These are phyloP conservation scores for Phytophthora sp. DNA, from an alignment of 352 stramenopile genomes.

Conservation along the genomic window DNA sequence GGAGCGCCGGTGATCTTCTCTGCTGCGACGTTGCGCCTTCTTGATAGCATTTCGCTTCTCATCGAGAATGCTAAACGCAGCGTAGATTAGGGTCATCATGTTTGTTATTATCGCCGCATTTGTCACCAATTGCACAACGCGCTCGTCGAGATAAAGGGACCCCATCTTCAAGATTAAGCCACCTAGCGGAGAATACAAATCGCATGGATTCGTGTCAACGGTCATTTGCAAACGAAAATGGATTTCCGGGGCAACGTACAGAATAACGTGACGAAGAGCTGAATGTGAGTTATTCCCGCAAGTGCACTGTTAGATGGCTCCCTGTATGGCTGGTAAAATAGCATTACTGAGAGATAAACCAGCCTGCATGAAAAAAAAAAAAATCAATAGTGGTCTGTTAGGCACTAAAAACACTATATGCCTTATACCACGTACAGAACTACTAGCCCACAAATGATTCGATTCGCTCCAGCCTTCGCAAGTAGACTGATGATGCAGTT, in stretches of 20 bases:
- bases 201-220: no score
- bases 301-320: slow-evolving; percentile 68
- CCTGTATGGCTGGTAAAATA: slow-evolving; percentile 77
- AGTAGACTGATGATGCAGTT: slow-evolving; percentile 71
- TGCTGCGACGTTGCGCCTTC: slow-evolving; percentile 33
- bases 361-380: slow-evolving; percentile 39
- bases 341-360: slow-evolving; percentile 76
- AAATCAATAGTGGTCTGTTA: background rate
- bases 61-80: slow-evolving; percentile 59
- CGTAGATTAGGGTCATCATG: slow-evolving; percentile 53
- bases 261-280: slow-evolving; percentile 83
- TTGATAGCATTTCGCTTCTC: slow-evolving; percentile 43
- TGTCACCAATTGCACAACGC: slow-evolving; percentile 55
- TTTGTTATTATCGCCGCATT: slow-evolving; percentile 61
- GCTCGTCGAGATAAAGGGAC: slow-evolving; percentile 44
- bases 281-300: slow-evolving; percentile 67
- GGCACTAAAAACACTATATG: background rate
- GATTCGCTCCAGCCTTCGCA: slow-evolving; percentile 68
- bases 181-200: no score
- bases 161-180: slow-evolving; percentile 78
- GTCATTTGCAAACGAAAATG: no score
- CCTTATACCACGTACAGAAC: slow-evolving; percentile 53
- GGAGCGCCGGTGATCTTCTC: slow-evolving; percentile 55
- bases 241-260: no score
- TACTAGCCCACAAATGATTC: slow-evolving; percentile 72